Percentiles rank a stretch among this genome's conserved stretches.
Evolutionary conservation across 805 yeast genomes (phyloP).

Genomic region (Komagataella ulmi): DNA sequence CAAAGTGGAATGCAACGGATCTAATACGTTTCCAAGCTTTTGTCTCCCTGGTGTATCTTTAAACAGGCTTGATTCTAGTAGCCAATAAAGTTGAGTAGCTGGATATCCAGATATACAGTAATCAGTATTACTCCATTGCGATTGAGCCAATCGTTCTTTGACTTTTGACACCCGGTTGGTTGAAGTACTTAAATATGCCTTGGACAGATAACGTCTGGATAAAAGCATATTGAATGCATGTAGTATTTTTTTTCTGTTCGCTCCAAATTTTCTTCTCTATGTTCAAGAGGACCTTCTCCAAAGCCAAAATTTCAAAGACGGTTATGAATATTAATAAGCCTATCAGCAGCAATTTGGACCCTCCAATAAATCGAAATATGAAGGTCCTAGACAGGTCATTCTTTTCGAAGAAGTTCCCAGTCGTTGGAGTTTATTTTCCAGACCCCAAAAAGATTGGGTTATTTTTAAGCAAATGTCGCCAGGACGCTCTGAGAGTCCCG

Average conservation of each 20-base stretch:
- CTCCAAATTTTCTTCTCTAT: not conserved
- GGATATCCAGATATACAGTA: not conserved
- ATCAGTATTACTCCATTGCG: not conserved
- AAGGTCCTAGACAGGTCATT: constrained; percentile 48
- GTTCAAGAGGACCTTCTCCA: not conserved
- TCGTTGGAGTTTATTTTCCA: constrained; percentile 58
- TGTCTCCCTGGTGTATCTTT: not conserved
- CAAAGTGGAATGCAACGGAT: not conserved
- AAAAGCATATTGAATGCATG: not conserved
- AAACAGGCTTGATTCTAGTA: not conserved
- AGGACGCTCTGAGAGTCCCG: constrained; percentile 58
- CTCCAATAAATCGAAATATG: constrained; percentile 64
- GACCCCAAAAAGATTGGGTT: constrained; percentile 49
- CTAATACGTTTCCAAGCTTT: not conserved
- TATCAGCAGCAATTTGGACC: constrained; percentile 14
- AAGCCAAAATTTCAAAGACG: not conserved
- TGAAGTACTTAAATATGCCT: not conserved
- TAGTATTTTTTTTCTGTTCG: not conserved
- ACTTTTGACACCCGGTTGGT: constrained; percentile 1
- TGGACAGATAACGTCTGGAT: not conserved
- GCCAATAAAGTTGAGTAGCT: not conserved
- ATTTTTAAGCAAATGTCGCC: constrained; percentile 44
- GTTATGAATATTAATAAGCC: not conserved
- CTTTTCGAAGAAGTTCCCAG: constrained; percentile 41
- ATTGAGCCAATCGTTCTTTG: not conserved